These are phyloP conservation scores for Jaltomata sinuosa DNA, from an alignment of 257 asterid genomes.

Conservation along the genomic window DNA sequence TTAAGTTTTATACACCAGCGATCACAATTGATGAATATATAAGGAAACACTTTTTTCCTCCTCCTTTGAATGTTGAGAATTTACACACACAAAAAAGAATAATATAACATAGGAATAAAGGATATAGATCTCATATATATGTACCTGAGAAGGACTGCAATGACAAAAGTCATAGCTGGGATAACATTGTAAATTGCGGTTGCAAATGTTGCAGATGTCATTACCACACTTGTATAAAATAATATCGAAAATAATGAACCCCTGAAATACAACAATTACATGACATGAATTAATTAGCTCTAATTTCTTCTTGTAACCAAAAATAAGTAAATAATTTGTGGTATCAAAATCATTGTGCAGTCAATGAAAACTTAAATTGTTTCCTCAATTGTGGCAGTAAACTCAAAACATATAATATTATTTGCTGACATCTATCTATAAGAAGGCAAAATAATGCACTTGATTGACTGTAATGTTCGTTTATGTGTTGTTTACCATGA, in stretches of 20 bases:
- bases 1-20: not conserved
- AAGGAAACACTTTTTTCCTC: not conserved
- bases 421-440: too few species aligned
- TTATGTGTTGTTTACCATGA: too few species aligned
- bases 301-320: not conserved
- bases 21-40: not conserved
- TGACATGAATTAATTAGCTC: not conserved
- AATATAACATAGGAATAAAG: not conserved
- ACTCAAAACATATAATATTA: too few species aligned
- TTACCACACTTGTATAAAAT: slow-evolving; percentile 9
- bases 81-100: not conserved
- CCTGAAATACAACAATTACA: not conserved
- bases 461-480: too few species aligned
- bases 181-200: slow-evolving; percentile 17
- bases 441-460: too few species aligned
- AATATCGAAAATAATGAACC: slow-evolving; percentile 13
- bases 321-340: not conserved
- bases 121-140: not conserved
- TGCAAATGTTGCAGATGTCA: slow-evolving; percentile 16
- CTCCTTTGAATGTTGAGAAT: not conserved
- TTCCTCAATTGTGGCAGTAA: too few species aligned
- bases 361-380: too few species aligned
- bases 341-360: not conserved
- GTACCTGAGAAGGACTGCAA: slow-evolving; percentile 10
- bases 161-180: slow-evolving; percentile 13